phyloP scores from a whole-genome alignment of 1,284 basidiomycete genomes.

The Trametes hirsuta region DNA sequence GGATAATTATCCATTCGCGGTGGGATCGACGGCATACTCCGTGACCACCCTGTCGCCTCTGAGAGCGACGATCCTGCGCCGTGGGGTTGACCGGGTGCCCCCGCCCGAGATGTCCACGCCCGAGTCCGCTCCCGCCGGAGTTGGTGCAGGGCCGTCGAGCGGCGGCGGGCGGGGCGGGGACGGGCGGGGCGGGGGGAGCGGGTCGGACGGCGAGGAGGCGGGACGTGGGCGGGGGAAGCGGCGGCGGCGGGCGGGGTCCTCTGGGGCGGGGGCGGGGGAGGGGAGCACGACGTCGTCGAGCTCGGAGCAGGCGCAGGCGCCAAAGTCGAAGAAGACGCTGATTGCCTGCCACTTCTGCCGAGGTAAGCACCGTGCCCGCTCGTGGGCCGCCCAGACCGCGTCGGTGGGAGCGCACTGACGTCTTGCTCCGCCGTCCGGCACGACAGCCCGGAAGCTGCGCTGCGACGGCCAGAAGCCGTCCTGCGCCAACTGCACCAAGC shows the following conservation, averaged over 20 bases:
- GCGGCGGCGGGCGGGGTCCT: not conserved
- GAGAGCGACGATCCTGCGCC: constrained; percentile 13
- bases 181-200: constrained; percentile 7
- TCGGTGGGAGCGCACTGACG: constrained; percentile 13
- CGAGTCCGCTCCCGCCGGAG: constrained; percentile 1
- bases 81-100: constrained; percentile 1
- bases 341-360: constrained; percentile 76
- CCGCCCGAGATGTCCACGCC: not conserved
- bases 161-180: not conserved
- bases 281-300: constrained; percentile 21
- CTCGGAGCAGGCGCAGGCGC: constrained; percentile 26
- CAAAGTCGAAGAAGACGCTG: constrained; percentile 50
- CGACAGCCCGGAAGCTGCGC: constrained; percentile 66
- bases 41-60: constrained; percentile 22
- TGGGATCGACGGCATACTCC: constrained; percentile 24
- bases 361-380: constrained; percentile 46
- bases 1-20: constrained; percentile 19
- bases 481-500: constrained; percentile 60
- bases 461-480: constrained; percentile 66
- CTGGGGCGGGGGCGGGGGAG: constrained; percentile 15
- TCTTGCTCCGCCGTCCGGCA: constrained; percentile 10
- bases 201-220: constrained; percentile 3
- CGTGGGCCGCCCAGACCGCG: constrained; percentile 1
- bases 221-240: constrained; percentile 3
- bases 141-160: not conserved